Conservation (phyloP, 2,329 filamentous ascomycete species). For the Pyrenochaeta sp. region DNA sequence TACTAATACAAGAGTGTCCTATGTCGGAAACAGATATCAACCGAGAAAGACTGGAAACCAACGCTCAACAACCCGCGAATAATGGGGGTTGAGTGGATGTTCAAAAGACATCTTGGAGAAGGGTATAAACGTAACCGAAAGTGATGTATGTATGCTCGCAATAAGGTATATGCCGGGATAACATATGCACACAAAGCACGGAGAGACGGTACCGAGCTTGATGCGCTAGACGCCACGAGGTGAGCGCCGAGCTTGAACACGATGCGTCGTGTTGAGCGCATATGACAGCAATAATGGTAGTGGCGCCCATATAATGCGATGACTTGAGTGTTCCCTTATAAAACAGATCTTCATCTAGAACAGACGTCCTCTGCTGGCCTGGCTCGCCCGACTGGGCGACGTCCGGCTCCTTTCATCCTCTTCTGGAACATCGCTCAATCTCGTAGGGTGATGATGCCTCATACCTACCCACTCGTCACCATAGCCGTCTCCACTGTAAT, state of each 20-base stretch:
- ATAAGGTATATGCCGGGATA: slow-evolving; percentile 12
- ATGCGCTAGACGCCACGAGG: neutral
- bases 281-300: neutral
- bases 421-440: slow-evolving; percentile 52
- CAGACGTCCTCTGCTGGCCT: slow-evolving; percentile 39
- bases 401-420: slow-evolving; percentile 52
- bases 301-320: neutral
- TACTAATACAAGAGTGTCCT: slow-evolving; percentile 16
- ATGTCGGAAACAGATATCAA: neutral
- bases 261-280: neutral
- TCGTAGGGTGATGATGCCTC: slow-evolving; percentile 51
- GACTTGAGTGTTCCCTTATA: neutral
- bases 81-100: slow-evolving; percentile 1
- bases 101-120: slow-evolving; percentile 16
- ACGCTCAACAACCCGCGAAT: neutral
- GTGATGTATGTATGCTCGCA: slow-evolving; percentile 10
- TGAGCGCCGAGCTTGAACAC: neutral
- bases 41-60: neutral
- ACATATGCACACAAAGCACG: slow-evolving; percentile 11
- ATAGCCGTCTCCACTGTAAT: slow-evolving; percentile 50
- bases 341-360: slow-evolving; percentile 16
- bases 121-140: slow-evolving; percentile 10
- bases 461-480: slow-evolving; percentile 49
- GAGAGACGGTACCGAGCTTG: neutral
- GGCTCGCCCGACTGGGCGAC: slow-evolving; percentile 48